These are phyloP conservation scores for Tetracladium setigerum DNA, from an alignment of 495 filamentous ascomycete species.

Conservation along the genomic window DNA sequence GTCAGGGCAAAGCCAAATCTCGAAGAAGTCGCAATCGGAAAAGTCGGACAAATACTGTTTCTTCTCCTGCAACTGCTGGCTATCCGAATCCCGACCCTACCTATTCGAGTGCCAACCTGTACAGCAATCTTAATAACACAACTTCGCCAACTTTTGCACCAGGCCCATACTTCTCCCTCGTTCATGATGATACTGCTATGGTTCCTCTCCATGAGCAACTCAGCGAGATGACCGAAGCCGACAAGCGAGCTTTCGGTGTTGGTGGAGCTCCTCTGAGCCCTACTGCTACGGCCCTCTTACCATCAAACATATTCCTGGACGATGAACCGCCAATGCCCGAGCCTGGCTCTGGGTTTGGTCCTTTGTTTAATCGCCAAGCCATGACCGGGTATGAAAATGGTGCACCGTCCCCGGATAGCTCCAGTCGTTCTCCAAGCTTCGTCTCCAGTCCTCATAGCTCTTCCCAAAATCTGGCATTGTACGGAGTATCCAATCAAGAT, in stretches of 20 bases:
- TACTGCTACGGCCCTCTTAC: slow-evolving; percentile 67
- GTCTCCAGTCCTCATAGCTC: slow-evolving; percentile 62
- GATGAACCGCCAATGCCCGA: slow-evolving; percentile 51
- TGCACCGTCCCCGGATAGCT: slow-evolving; percentile 66
- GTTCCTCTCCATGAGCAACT: slow-evolving; percentile 19
- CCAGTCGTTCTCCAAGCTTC: slow-evolving; percentile 52
- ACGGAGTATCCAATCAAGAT: slow-evolving; percentile 27
- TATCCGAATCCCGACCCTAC: slow-evolving; percentile 16
- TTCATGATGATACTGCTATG: slow-evolving; percentile 27
- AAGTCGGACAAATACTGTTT: slow-evolving; percentile 39
- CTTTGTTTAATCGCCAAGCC: slow-evolving; percentile 30
- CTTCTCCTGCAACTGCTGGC: slow-evolving; percentile 17
- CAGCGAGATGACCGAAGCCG: slow-evolving; percentile 33
- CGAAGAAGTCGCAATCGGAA: slow-evolving; percentile 49
- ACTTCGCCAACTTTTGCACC: slow-evolving; percentile 40
- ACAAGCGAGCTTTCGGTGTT: slow-evolving; percentile 33
- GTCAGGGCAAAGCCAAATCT: slow-evolving; percentile 34
- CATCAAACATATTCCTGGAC: slow-evolving; percentile 71
- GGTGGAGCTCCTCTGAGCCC: slow-evolving; percentile 72
- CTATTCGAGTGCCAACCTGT: slow-evolving; percentile 18
- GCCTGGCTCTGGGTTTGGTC: slow-evolving; percentile 20
- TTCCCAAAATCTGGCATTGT: slow-evolving; percentile 42
- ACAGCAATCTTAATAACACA: slow-evolving; percentile 25
- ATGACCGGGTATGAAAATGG: slow-evolving; percentile 37
- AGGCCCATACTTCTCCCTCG: slow-evolving; percentile 44